Evolutionary conservation across 495 filamentous ascomycete genomes (phyloP), one percentile per base, ranked within the genome.

Genomic region (Aspergillus asperescens): DNA sequence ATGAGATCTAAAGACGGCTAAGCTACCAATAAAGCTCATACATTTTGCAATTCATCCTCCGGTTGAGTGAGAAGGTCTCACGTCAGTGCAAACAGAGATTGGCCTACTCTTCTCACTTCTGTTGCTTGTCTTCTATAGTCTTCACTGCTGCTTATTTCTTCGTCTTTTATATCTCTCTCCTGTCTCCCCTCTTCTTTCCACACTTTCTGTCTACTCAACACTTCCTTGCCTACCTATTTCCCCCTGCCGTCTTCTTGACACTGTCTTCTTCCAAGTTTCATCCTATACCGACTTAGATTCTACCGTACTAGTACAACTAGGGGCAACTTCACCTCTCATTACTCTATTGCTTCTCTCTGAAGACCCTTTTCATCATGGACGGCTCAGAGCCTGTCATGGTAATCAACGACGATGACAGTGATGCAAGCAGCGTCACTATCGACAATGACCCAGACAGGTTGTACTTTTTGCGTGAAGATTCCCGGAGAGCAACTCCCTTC

Each of bases 371-470:
- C 16, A 24, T 23, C 5, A 37, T 37, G 39, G 20, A 37, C 10
- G 12, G 38, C 13, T 13, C 25, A 0, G 20, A 42, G 2, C 15
- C 16, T 34, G 28, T 40, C 18, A 16, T 31, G 4, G 18, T 44
- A 15, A 46, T 39, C 7, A 15, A 50, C 7, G 43, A 50, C 18
- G 15, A 50, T 25, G 29, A 0, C 13, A 50, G 51, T n/a, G 54
- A 61, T 15, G 29, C 22, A 4, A 47, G 38, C 31, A 57, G 50
- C 20, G 44, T 35, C 0, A 56, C 59, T 8, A 34, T 48, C 12
- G 55, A 62, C 12, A 48, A 62, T 25, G 52, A 56, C 39, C 48
- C 52, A 9, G 59, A 61, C 16, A 29, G 38, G 5, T 22, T 38
- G 6, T 49, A 55, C 20, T 50, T 34, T n/a, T 8, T 58, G 9